Percentiles rank a stretch among this genome's conserved stretches.
These are phyloP conservation scores for Suhomyces coccinellae DNA, from an alignment of 1,139 yeast species.

Conservation along the genomic window DNA sequence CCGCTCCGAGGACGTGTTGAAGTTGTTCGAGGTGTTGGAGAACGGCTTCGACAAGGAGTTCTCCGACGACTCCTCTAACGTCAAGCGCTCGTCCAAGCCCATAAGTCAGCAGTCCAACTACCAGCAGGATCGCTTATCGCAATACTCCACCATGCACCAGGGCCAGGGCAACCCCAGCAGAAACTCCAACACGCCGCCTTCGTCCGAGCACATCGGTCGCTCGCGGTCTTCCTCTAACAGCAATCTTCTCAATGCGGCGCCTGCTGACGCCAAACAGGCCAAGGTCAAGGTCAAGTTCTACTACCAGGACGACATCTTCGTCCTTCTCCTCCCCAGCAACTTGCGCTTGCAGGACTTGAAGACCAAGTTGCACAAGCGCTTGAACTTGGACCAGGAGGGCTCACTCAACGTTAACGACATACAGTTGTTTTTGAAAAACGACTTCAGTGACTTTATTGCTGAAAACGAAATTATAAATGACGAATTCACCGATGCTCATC, in stretches of 20 bases:
- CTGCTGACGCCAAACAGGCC: slow-evolving; percentile 15
- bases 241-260: slow-evolving; percentile 8
- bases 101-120: slow-evolving; percentile 43
- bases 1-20: slow-evolving; percentile 64
- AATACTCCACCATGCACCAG: slow-evolving; percentile 36
- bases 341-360: slow-evolving; percentile 63
- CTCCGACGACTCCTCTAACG: slow-evolving; percentile 20
- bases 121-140: slow-evolving; percentile 46
- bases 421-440: slow-evolving; percentile 41
- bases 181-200: slow-evolving; percentile 24
- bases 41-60: slow-evolving; percentile 59
- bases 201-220: slow-evolving; percentile 14
- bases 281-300: slow-evolving; percentile 78
- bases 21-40: slow-evolving; percentile 66
- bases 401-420: slow-evolving; percentile 14
- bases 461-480: slow-evolving; percentile 33
- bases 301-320: slow-evolving; percentile 88
- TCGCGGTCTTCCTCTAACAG: slow-evolving; percentile 16
- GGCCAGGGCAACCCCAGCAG: slow-evolving; percentile 14
- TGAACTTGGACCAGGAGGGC: slow-evolving; percentile 31
- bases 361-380: slow-evolving; percentile 63
- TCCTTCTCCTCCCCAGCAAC: slow-evolving; percentile 67
- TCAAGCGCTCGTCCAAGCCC: slow-evolving; percentile 37
- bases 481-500: slow-evolving; percentile 25
- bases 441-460: slow-evolving; percentile 40